A percentile compares a stretch with the other conserved stretches of the same genome.
phyloP scores from a whole-genome alignment of 371 early-diverging fungal genomes.

The Mortierella sp. region DNA sequence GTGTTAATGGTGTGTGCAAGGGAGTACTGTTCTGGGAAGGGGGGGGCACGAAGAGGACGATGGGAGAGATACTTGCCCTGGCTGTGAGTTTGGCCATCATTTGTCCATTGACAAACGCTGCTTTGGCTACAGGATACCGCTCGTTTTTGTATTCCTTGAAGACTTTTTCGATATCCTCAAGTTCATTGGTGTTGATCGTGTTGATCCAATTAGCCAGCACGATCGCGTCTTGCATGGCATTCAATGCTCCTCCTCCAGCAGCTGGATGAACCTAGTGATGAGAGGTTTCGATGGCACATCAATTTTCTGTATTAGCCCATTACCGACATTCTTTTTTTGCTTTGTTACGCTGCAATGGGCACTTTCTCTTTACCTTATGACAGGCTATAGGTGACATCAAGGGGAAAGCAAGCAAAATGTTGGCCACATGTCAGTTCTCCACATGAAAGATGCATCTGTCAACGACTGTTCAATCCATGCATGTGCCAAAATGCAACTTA shows the following conservation, averaged over 20 bases:
- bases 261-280: slow-evolving; percentile 9
- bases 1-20: too few relatives aligned
- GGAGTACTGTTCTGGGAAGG: too few relatives aligned
- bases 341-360: neutral
- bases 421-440: too few relatives aligned
- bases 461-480: too few relatives aligned
- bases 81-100: too few relatives aligned
- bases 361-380: neutral
- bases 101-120: too few relatives aligned
- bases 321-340: too few relatives aligned
- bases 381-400: neutral
- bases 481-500: neutral
- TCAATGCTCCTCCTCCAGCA: slow-evolving; percentile 10
- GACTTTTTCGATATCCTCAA: slow-evolving; percentile 4
- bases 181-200: neutral
- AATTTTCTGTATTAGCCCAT: too few relatives aligned
- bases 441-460: too few relatives aligned
- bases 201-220: slow-evolving; percentile 23
- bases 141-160: slow-evolving; percentile 13
- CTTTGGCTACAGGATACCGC: slow-evolving; percentile 2
- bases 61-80: too few relatives aligned
- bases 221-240: slow-evolving; percentile 23
- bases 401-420: too few relatives aligned
- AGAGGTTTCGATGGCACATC: neutral
- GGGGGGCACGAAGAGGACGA: too few relatives aligned